These are phyloP conservation scores for Colletotrichum tropicicola DNA, from an alignment of 2,329 filamentous ascomycete genomes.

Conservation along the genomic window DNA sequence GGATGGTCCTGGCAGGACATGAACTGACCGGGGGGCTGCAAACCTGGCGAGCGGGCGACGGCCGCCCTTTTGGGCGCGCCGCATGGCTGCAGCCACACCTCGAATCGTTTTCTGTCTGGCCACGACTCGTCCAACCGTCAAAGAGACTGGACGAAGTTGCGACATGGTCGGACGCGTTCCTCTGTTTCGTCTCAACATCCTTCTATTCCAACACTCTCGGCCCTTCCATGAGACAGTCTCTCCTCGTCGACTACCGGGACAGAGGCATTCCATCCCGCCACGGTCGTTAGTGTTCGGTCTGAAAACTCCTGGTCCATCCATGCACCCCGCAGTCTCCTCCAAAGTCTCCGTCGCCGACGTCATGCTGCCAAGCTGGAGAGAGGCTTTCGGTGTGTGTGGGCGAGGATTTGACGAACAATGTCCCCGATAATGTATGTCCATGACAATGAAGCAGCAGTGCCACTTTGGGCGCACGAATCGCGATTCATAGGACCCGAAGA, in stretches of 20 bases:
- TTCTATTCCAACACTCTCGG: slow-evolving; percentile 12
- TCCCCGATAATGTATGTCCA: background rate
- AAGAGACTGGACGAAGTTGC: slow-evolving; percentile 26
- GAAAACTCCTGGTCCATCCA: slow-evolving; percentile 19
- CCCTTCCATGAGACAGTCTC: slow-evolving; percentile 14
- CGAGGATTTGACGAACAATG: background rate
- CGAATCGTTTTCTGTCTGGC: slow-evolving; percentile 17
- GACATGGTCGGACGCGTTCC: slow-evolving; percentile 27
- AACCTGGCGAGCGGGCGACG: background rate
- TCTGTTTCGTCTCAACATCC: slow-evolving; percentile 27
- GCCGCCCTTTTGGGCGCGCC: too few relatives aligned
- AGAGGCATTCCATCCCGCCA: background rate
- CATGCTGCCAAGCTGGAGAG: slow-evolving; percentile 18
- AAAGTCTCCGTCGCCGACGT: slow-evolving; percentile 17
- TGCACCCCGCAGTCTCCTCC: slow-evolving; percentile 28
- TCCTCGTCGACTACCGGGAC: background rate
- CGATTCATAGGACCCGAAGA: slow-evolving; percentile 2
- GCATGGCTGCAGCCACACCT: background rate
- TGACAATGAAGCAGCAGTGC: background rate
- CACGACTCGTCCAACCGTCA: slow-evolving; percentile 7
- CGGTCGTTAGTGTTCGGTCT: background rate
- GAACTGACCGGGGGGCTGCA: background rate
- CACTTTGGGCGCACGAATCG: background rate
- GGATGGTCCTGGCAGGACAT: background rate
- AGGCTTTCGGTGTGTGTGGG: background rate